Base-by-base conservation (phyloP, 345 rosid genomes). In the Salix dunnii region DNA sequence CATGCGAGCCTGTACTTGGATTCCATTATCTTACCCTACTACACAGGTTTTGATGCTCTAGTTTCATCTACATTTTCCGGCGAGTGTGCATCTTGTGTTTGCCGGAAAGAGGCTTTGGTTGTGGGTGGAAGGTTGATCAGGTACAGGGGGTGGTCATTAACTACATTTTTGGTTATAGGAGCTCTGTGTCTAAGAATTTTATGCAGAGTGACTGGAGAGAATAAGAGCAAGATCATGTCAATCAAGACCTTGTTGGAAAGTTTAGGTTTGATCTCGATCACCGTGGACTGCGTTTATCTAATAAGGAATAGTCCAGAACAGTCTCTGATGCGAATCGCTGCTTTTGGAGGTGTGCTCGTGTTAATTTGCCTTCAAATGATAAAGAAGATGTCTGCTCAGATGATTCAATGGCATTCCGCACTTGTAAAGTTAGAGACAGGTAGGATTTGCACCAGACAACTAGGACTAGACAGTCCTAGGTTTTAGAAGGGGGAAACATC, bases 41-140 rank as follows among this genome's bases (percentile, higher is more conserved):
- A 93, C 51, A 91, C 98, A 25, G 98, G 98, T 30, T 84, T 84
- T n/a, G 98, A 91, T 63, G 98, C 98, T 48, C 78, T 91, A 3
- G 83, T 78, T 6, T 79, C 89, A 1, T 93, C 98, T 1, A 80
- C 80, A 0, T 87, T 90, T 77, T 93, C 98, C 1, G 90, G 91
- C 5, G 94, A 86, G 55, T 93, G 98, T 68, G 79, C 64, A 27
- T 86, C 98, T 42, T 93, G 98, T 7, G 85, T 93, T 28, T 93
- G 97, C 67, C 84, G 97, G 58, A 81, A 77, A 69, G 89, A 93
- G 81, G 79, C 78, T 17, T 67, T 93, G 79, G 84, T 87, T 1
- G 98, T 89, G 3, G 97, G 97, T 30, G 98, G 98, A 61, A 89
- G 55, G 81, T 63, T 88, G 81, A 82, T 93, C 16, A 72, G 75